Evolutionary conservation across 2,329 filamentous ascomycete species (phyloP), one percentile per base, ranked within the genome.

Genomic region (Arthrobotrys iridis): DNA sequence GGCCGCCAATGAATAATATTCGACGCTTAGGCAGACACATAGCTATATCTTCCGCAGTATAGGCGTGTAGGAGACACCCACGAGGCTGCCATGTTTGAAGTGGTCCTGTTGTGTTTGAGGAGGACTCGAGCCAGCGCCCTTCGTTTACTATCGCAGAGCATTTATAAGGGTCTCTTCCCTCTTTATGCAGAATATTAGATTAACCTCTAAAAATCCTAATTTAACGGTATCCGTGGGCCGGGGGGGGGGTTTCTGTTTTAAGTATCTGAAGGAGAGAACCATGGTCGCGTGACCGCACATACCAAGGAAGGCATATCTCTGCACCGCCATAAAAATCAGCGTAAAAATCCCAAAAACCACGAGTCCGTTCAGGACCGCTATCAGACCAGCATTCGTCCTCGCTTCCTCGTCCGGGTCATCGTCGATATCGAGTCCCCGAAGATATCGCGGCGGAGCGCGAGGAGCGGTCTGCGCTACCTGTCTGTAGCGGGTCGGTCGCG

Each of bases 1-100:
- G 87, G 79, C 90, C 88, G 37, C 89, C 88, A 24, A 86, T 83
- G 77, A 90, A 88, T 13, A 88, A 83, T n/a, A 90, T 78, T 57
- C 84, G 84, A 5, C 84, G 85, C 11, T 83, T 82, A 1, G 81
- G 81, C 20, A 89, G 83, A 78, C 89, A 91, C 48, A 82, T 80
- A 15, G 82, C 81, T 41, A 89, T 83, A 37, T 88, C 86, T n/a
- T 83, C 79, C 4, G 81, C 79, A 6, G 84, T 83, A 81, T 89
- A 89, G 62, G 85, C 82, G 73, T 86, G 85, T 79, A 89, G 83
- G 73, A 87, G 85, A 81, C 89, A 90, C 24, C 86, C 86, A 20
- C 84, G 83, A 3, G 88, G 86, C 67, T 89, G 86, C 88, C 88
- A 90, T 77, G 84, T 83, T 33, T 83, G 24, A 81, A 77, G 84